Conservation (phyloP, 768 basidiomycete genomes). For the Chiua virens region DNA sequence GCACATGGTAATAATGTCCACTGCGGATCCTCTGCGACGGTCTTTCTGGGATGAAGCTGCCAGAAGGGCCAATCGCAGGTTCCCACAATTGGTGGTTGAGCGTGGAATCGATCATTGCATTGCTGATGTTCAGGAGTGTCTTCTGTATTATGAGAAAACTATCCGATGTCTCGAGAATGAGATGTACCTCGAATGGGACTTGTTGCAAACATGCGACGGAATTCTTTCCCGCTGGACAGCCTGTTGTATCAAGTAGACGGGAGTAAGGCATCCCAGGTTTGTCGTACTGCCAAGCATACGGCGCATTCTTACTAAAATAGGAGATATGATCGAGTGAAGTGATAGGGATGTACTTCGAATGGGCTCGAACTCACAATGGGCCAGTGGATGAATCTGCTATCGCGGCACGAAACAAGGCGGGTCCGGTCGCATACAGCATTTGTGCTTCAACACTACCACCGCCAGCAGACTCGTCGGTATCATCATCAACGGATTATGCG, state of each 20-base stretch:
- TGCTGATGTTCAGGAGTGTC: slow-evolving; percentile 51
- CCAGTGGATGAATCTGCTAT: slow-evolving; percentile 20
- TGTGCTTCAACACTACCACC: slow-evolving; percentile 17
- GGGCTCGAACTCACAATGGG: slow-evolving; percentile 22
- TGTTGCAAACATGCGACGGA: slow-evolving; percentile 43
- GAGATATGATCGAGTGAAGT: neutral
- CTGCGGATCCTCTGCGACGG: slow-evolving; percentile 46
- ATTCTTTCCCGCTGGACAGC: slow-evolving; percentile 40
- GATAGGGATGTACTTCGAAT: neutral
- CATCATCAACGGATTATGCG: neutral
- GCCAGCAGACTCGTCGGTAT: slow-evolving; percentile 12
- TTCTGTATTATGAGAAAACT: slow-evolving; percentile 13
- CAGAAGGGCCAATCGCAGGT: slow-evolving; percentile 50
- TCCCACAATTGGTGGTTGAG: slow-evolving; percentile 59
- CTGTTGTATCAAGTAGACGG: slow-evolving; percentile 44
- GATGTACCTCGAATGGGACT: slow-evolving; percentile 18
- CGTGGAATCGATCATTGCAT: slow-evolving; percentile 42
- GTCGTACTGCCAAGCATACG: slow-evolving; percentile 46
- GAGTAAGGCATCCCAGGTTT: slow-evolving; percentile 51
- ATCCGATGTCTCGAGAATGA: neutral
- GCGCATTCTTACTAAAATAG: slow-evolving; percentile 48
- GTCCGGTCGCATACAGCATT: neutral
- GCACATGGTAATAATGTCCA: slow-evolving; percentile 53
- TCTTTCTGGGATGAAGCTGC: slow-evolving; percentile 47
- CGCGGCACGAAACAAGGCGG: slow-evolving; percentile 12